phyloP scores from a whole-genome alignment of 495 filamentous ascomycete species.

The Achaetomiella virescens region DNA sequence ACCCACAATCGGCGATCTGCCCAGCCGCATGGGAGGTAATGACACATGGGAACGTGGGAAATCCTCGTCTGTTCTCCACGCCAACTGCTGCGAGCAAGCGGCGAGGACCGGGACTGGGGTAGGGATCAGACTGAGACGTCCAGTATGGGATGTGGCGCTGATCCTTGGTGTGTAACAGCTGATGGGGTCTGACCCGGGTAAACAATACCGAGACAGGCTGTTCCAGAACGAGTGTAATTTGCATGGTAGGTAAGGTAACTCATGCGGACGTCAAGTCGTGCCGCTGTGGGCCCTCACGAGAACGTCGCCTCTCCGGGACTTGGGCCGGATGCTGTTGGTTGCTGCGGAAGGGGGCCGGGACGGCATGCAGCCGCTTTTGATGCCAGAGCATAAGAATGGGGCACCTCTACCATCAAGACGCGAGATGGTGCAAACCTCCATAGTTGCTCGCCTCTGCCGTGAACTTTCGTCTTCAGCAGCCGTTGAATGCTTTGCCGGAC shows the following conservation, averaged over 20 bases:
- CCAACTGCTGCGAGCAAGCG: conserved; percentile 6
- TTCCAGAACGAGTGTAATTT: not conserved
- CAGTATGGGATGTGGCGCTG: not conserved
- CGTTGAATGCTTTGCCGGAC: not conserved
- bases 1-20: conserved; percentile 3
- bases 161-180: not conserved
- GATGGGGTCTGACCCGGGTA: not conserved
- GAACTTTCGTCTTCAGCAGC: not conserved
- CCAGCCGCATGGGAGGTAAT: conserved; percentile 17
- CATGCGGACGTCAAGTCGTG: not conserved
- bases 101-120: conserved; percentile 16
- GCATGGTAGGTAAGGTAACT: not conserved
- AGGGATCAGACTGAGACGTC: not conserved
- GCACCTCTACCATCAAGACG: not conserved
- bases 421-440: not conserved
- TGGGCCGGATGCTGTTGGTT: not conserved
- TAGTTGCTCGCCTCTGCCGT: not conserved
- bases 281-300: not conserved
- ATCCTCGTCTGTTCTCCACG: conserved; percentile 1
- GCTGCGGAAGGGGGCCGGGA: not conserved
- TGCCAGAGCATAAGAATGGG: not conserved
- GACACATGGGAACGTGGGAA: conserved; percentile 22
- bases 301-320: not conserved
- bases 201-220: not conserved
- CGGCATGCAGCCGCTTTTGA: not conserved